A percentile compares a stretch with the other conserved stretches of the same genome.
phyloP scores from a whole-genome alignment of 2,329 filamentous ascomycete species.

The Trichoderma sp. region DNA sequence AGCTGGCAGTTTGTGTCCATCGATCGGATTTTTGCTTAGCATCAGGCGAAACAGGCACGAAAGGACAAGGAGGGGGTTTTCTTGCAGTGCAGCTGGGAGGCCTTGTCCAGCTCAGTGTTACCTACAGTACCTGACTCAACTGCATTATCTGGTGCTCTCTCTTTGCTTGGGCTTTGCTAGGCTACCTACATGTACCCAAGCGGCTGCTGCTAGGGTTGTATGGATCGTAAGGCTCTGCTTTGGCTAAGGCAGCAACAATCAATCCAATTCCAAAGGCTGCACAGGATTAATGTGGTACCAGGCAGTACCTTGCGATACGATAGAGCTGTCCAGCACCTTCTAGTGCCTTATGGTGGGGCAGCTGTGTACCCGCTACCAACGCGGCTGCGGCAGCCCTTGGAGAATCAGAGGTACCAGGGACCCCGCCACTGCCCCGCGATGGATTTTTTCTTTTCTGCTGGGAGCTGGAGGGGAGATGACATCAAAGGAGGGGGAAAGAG shows the following conservation, averaged over 20 bases:
- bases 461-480: slow-evolving; percentile 22
- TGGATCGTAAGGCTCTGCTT: not conserved
- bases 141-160: not conserved
- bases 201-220: not conserved
- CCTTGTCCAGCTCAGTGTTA: not conserved
- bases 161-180: not conserved
- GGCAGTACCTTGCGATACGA: not conserved
- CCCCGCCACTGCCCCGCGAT: slow-evolving; percentile 23
- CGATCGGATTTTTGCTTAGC: slow-evolving; percentile 3
- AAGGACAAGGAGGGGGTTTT: not conserved
- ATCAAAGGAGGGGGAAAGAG: slow-evolving; percentile 3
- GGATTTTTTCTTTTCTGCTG: slow-evolving; percentile 2
- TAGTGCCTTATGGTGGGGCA: slow-evolving; percentile 20
- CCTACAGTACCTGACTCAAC: not conserved
- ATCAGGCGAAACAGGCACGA: not conserved
- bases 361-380: slow-evolving; percentile 1
- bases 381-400: not conserved
- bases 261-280: not conserved
- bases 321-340: slow-evolving; percentile 19
- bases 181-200: not conserved
- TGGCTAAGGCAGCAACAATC: not conserved
- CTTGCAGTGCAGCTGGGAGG: not conserved
- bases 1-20: not conserved
- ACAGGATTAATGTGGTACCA: not conserved
- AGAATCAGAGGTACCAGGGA: not conserved